phyloP scores from a whole-genome alignment of 2,329 filamentous ascomycete genomes.

The Apiospora saccharicola region DNA sequence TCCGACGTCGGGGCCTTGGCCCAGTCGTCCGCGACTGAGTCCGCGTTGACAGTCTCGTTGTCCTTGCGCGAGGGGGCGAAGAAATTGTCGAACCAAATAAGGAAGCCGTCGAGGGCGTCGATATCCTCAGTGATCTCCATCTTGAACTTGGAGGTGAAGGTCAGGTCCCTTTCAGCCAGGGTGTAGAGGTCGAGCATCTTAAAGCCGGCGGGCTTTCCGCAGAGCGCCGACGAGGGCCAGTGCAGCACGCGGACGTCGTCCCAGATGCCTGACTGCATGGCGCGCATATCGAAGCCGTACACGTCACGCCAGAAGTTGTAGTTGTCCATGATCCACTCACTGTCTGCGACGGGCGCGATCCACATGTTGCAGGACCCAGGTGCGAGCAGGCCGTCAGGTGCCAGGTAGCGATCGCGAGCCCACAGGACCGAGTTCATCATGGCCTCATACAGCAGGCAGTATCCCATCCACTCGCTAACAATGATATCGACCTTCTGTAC shows the following conservation, averaged over 20 bases:
- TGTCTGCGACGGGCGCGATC: conserved; percentile 80
- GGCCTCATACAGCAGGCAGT: conserved; percentile 89
- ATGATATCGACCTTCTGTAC: conserved; percentile 90
- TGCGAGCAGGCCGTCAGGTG: conserved; percentile 80
- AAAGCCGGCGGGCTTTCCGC: conserved; percentile 70
- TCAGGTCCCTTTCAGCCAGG: conserved; percentile 74
- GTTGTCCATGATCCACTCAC: conserved; percentile 79
- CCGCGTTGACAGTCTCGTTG: conserved; percentile 53
- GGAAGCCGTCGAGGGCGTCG: conserved; percentile 81
- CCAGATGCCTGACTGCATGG: conserved; percentile 84
- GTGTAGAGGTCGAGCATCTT: conserved; percentile 79
- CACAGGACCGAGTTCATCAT: conserved; percentile 95
- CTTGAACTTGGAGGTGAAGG: conserved; percentile 75
- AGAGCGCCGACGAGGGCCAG: conserved; percentile 68
- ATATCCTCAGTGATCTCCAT: conserved; percentile 67
- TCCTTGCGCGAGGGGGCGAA: conserved; percentile 70
- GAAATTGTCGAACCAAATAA: conserved; percentile 95
- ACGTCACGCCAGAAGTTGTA: conserved; percentile 89
- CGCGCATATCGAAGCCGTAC: conserved; percentile 93
- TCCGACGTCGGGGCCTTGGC: conserved; percentile 49
- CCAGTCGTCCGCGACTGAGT: conserved; percentile 68
- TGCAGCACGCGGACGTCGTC: conserved; percentile 83
- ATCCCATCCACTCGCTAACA: conserved; percentile 98
- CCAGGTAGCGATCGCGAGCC: conserved; percentile 86
- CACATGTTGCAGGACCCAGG: conserved; percentile 86